Evolutionary conservation across 257 asterid genomes (phyloP).

Genomic region (Avicennia marina): DNA sequence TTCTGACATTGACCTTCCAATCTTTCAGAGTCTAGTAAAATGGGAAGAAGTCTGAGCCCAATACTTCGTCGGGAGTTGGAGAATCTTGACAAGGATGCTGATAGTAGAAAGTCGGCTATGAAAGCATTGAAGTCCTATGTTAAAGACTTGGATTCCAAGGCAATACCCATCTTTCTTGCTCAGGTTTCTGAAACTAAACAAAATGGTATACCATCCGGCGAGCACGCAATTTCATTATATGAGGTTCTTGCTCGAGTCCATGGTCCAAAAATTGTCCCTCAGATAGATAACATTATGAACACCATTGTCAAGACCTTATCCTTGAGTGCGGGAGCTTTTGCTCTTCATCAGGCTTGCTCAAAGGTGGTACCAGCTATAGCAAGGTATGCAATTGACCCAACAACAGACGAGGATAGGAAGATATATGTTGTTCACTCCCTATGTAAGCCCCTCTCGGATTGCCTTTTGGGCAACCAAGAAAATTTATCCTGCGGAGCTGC

Average conservation of each 20-base stretch:
- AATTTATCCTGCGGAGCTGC: slow-evolving; percentile 90
- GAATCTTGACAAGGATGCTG: slow-evolving; percentile 89
- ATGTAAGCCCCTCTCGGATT: slow-evolving; percentile 78
- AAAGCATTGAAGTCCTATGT: slow-evolving; percentile 80
- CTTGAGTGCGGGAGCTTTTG: slow-evolving; percentile 80
- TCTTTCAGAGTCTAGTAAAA: slow-evolving; percentile 16
- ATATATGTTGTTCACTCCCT: slow-evolving; percentile 53
- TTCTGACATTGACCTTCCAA: background rate
- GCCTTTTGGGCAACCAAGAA: slow-evolving; percentile 79
- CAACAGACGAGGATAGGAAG: slow-evolving; percentile 70
- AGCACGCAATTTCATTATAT: slow-evolving; percentile 78
- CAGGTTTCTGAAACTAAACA: slow-evolving; percentile 85
- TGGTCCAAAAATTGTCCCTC: slow-evolving; percentile 74
- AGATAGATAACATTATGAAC: slow-evolving; percentile 75
- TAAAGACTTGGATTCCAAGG: slow-evolving; percentile 88
- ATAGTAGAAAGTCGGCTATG: slow-evolving; percentile 87
- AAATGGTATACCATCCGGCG: slow-evolving; percentile 58
- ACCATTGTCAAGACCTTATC: slow-evolving; percentile 70
- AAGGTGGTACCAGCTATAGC: slow-evolving; percentile 95
- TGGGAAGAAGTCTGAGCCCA: slow-evolving; percentile 84
- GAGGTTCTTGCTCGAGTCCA: slow-evolving; percentile 94
- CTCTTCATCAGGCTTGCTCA: slow-evolving; percentile 97
- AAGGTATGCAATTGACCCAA: slow-evolving; percentile 79
- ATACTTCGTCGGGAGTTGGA: slow-evolving; percentile 67
- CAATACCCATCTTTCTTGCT: slow-evolving; percentile 91